Evolutionary conservation across 768 basidiomycete genomes (phyloP).

Genomic region (Pisolithus sp.): DNA sequence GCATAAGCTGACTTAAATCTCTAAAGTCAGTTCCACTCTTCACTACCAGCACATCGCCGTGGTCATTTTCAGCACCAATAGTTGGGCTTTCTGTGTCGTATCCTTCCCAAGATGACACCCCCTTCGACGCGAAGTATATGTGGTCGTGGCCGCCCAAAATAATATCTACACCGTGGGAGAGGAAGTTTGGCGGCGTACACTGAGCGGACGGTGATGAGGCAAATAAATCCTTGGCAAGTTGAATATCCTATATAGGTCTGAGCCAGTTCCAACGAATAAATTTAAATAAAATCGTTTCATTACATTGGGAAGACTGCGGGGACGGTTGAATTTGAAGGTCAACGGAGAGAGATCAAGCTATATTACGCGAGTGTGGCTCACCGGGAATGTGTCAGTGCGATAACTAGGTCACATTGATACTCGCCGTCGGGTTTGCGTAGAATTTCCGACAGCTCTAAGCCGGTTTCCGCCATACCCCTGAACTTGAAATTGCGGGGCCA

Average conservation of each 20-base stretch:
- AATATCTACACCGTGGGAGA: constrained; percentile 73
- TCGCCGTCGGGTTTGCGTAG: constrained; percentile 68
- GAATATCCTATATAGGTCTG: constrained; percentile 49
- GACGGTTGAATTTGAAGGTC: constrained; percentile 3
- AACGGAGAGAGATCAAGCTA: too few relatives aligned
- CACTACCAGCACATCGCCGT: constrained; percentile 64
- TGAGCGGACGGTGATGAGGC: constrained; percentile 56
- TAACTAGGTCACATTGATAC: constrained; percentile 70
- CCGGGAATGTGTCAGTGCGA: constrained; percentile 84
- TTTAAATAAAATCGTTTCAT: background rate
- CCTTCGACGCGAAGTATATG: constrained; percentile 66
- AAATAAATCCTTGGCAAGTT: constrained; percentile 57
- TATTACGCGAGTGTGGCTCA: constrained; percentile 20
- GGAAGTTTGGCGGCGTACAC: constrained; percentile 33
- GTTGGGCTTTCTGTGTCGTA: constrained; percentile 46
- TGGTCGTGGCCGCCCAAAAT: constrained; percentile 90
- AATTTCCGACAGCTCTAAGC: constrained; percentile 60
- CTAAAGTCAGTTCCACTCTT: constrained; percentile 91
- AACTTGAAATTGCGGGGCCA: constrained; percentile 82
- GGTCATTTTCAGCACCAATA: constrained; percentile 66
- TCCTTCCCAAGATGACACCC: constrained; percentile 59
- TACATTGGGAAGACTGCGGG: constrained; percentile 26
- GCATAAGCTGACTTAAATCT: constrained; percentile 68
- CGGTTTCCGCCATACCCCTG: constrained; percentile 67
- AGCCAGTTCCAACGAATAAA: constrained; percentile 1